Evolutionary conservation across 2,329 filamentous ascomycete species (phyloP), one percentile per base, ranked within the genome.

Genomic region (Macrophomina pseudophaseolina): DNA sequence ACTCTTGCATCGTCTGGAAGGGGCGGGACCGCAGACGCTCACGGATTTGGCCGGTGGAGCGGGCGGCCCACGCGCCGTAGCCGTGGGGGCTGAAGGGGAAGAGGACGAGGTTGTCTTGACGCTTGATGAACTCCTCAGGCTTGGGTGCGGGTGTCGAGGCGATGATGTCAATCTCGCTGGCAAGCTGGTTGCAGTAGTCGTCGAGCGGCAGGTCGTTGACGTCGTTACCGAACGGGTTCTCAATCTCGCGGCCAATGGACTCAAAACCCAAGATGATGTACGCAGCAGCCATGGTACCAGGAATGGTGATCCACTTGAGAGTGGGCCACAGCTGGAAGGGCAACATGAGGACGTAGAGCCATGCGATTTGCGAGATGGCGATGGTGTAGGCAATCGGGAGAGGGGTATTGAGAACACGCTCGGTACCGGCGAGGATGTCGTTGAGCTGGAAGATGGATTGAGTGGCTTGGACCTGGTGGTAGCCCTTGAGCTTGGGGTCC

Each of bases 331-430:
- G 87, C 80, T 96, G 92, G 84, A 95, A 95, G 5, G 92, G 92
- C 1, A 96, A 85, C 38, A 92, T 84, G 71, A 93, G 80, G 64
- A 95, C 88, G 79, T 95, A 96, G 62, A 93, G 86, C 88, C 91
- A 94, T 38, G 92, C 92, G 74, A 95, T 94, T 76, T 96, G 92
- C 23, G 89, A 88, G 76, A 95, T 94, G 72, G 91, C 88, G 72
- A 96, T 95, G 70, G 87, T 88, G 81, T 96, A 96, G 54, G 92
- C 92, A 66, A 93, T 86, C 2, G 92, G 92, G 0, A 96, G 85
- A 1, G 92, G 92, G 0, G 92, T 96, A 76, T 90, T 91, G 38
- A 94, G 86, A 23, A 96, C 89, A 69, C 92, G 90, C 74, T 95
- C 91, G 56, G 88, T 88, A 67, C 89, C 88, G 16, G 87, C 87